Conservation (phyloP, 805 yeast genomes). For the Debaryomyces maramus region DNA sequence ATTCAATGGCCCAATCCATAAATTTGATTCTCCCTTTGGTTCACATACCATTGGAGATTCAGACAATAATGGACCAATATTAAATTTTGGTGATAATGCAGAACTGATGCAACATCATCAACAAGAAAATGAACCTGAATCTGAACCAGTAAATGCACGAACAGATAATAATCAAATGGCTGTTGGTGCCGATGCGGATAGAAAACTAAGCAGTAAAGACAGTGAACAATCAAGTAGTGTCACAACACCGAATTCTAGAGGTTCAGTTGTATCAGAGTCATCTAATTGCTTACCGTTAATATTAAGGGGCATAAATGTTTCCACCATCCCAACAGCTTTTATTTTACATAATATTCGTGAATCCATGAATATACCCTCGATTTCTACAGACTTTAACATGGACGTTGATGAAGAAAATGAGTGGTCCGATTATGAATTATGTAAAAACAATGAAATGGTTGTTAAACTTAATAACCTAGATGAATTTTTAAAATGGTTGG, state of each 20-base stretch:
- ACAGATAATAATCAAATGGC: background rate
- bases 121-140: too few species aligned
- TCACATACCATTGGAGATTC: conserved; percentile 9
- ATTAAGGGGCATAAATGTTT: conserved; percentile 60
- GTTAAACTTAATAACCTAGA: conserved; percentile 29
- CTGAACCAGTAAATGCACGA: too few species aligned
- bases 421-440: conserved; percentile 24
- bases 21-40: conserved; percentile 20
- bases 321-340: conserved; percentile 59
- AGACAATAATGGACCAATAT: conserved; percentile 9
- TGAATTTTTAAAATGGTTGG: conserved; percentile 39
- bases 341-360: conserved; percentile 29
- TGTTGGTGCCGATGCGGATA: background rate
- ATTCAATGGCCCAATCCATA: conserved; percentile 12
- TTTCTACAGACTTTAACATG: conserved; percentile 32
- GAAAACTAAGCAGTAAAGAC: conserved; percentile 2
- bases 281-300: conserved; percentile 70
- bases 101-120: background rate
- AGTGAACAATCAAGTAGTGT: conserved; percentile 4
- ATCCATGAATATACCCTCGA: conserved; percentile 21
- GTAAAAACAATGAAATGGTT: conserved; percentile 30
- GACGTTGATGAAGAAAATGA: conserved; percentile 32
- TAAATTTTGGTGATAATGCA: conserved; percentile 12
- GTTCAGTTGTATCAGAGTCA: conserved; percentile 24
- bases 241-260: conserved; percentile 4